Base-by-base conservation (phyloP, 208 protist species). In the Acanthamoeba triangularis region DNA sequence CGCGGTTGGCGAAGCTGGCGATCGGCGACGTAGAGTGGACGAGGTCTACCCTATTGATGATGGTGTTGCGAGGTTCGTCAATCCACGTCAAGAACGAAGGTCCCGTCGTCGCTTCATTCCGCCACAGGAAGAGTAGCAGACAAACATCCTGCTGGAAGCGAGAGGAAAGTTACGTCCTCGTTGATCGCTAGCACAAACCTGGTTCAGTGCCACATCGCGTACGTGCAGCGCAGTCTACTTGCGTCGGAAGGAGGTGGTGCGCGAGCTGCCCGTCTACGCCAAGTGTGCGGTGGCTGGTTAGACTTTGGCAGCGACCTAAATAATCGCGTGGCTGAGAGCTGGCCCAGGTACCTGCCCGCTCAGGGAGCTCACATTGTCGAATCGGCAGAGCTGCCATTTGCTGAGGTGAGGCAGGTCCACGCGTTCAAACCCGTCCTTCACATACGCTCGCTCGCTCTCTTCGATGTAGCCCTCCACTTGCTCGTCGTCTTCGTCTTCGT, bases 311-410 rank as follows among this genome's bases (percentile, higher is more conserved):
- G n/a, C 8, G 14, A 67, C 3, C 61, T n/a, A n/a, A n/a, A n/a
- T n/a, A 47, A 47, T 10, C 44, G 44, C 14, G 44, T 47, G 44
- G 44, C 44, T 65, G 59, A 23, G 23, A 23, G 59, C 59, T 28
- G 20, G 59, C 33, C 6, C 13, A 74, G 28, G n/a, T 11, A 44
- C 69, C 69, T 78, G 69, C 23, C 74, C 74, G 13, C 74, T 84
- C 10, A 13, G 23, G 37, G 74, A 23, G 28, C 33, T 28, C 7
- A 84, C 74, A 6, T 84, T 84, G 44, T 84, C 74, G 74, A 84
- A 84, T 14, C 74, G 74, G 37, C 74, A 84, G 7, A 84, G 74
- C 74, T 84, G 74, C 74, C 74, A 84, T 37, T n/a, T 44, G 74
- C 74, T 84, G 14, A 84, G 33, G 44, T 84, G 74, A 52, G 74